Evolutionary conservation across 2,329 filamentous ascomycete genomes (phyloP).

Genomic region (Monosporascus sp.): DNA sequence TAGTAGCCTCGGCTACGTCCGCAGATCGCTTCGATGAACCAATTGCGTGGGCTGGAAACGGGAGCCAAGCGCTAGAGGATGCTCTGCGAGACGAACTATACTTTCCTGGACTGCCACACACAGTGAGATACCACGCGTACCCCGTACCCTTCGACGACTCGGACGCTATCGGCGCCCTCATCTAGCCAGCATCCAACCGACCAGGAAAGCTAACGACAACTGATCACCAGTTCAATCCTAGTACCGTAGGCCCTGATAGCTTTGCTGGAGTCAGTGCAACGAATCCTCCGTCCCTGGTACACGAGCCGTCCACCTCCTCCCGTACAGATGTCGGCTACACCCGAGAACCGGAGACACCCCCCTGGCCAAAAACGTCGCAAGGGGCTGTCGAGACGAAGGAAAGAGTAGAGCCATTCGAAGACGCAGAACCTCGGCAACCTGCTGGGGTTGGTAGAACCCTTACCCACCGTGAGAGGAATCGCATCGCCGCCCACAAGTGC

Average conservation of each 20-base stretch:
- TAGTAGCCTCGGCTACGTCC: neutral
- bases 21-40: neutral
- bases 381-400: neutral
- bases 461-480: constrained; percentile 34
- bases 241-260: neutral
- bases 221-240: neutral
- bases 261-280: neutral
- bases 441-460: neutral
- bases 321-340: neutral
- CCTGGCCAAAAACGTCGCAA: neutral
- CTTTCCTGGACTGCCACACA: neutral
- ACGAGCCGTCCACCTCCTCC: neutral
- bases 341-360: neutral
- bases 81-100: neutral
- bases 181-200: too few species aligned
- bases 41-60: neutral
- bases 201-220: neutral
- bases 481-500: constrained; percentile 49
- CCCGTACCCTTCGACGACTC: neutral
- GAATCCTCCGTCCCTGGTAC: neutral
- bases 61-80: neutral
- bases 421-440: too few species aligned
- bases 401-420: too few species aligned
- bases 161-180: too few species aligned
- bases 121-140: neutral